Conservation (phyloP, 2,329 filamentous ascomycete species). For the Xylariaceae sp. region DNA sequence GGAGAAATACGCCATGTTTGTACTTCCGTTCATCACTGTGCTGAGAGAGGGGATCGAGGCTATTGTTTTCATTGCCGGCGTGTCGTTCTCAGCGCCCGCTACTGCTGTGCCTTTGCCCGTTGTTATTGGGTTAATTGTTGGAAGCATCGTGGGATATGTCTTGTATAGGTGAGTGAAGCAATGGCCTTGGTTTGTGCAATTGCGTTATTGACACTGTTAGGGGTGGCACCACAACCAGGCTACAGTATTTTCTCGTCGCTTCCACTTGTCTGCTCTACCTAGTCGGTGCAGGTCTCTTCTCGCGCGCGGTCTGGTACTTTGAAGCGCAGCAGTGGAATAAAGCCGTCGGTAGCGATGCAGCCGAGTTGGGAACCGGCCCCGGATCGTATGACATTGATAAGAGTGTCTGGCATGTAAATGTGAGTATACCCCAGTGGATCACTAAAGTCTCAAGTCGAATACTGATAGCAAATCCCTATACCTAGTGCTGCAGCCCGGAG, state of each 20-base stretch:
- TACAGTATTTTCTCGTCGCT: conserved; percentile 80
- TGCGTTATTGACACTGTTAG: conserved; percentile 40
- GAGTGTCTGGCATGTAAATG: conserved; percentile 84
- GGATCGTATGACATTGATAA: conserved; percentile 81
- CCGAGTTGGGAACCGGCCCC: conserved; percentile 62
- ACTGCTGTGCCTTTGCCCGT: conserved; percentile 80
- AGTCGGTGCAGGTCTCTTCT: conserved; percentile 83
- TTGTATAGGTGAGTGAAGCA: conserved; percentile 73
- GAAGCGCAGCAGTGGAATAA: conserved; percentile 74
- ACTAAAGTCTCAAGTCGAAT: background rate
- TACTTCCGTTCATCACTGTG: conserved; percentile 87
- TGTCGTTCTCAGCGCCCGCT: conserved; percentile 77
- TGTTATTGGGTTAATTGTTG: conserved; percentile 72
- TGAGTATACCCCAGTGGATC: conserved; percentile 48
- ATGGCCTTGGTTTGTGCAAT: background rate
- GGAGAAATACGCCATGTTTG: conserved; percentile 86
- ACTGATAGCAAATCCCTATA: conserved; percentile 9
- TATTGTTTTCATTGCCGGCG: conserved; percentile 85
- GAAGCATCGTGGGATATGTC: conserved; percentile 70
- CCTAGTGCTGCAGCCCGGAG: conserved; percentile 76
- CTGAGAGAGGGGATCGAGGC: conserved; percentile 85
- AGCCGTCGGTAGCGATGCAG: conserved; percentile 63
- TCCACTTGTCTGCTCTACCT: conserved; percentile 87
- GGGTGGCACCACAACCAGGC: conserved; percentile 67
- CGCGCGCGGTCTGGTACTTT: conserved; percentile 76